Evolutionary conservation across 495 filamentous ascomycete genomes (phyloP), one percentile per base, ranked within the genome.

Genomic region (Stereocaulon alpinum): DNA sequence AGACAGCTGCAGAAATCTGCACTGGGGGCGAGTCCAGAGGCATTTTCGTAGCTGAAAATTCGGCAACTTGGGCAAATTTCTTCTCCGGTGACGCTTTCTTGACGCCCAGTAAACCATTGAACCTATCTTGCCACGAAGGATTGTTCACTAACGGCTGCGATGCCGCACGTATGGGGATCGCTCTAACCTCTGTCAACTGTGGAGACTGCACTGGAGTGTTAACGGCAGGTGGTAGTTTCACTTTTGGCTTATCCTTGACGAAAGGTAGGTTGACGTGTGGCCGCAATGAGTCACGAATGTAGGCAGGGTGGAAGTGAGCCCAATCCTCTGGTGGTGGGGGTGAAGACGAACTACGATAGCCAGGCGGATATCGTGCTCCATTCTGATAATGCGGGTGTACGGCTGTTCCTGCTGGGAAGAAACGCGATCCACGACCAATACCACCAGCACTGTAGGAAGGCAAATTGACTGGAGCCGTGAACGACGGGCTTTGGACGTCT

Each of bases 261-360:
- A 73, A 77, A 11, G 88, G 88, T 22, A 92, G 71, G 34, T 84
- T 79, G 18, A 92, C 86, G 57, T 83, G 74, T 1, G 87, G 87
- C 29, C 79, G 82, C 34, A 73, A 74, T 4, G 73, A 75, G 66
- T 85, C 81, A 51, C 84, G 83, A 61, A 82, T 81, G 59, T 84
- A 89, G 6, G 82, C 88, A 0, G 87, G 87, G 65, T 91, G 87
- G 22, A 76, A 77, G 42, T 72, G 77, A 59, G 82, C 84, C n/a
- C 40, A 27, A 47, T 60, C 51, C 54, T 88, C 87, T 0, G 87
- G 86, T 6, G 88, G 87, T 40, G 88, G 87, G 2, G 87, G 86
- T 2, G 86, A 88, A 41, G 76, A 72, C 48, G 73, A 76, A 54
- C 70, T 71, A 50, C 70, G 57, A 54, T 60, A 62, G 52, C 61